Conservation (phyloP, 768 basidiomycete genomes). For the Amanita jacksonii region DNA sequence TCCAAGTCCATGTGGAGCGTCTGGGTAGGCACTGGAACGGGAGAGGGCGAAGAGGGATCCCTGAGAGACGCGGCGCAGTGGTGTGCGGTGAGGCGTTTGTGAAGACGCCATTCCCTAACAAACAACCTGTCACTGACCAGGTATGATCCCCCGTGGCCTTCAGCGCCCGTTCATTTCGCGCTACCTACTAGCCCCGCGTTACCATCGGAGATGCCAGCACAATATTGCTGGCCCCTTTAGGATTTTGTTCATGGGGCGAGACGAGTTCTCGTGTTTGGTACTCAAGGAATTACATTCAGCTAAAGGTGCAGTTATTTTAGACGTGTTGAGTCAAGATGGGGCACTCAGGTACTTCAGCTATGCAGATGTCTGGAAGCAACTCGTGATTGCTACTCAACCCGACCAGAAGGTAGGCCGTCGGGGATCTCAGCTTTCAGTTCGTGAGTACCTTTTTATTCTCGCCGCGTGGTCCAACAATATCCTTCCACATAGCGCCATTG, state of each 20-base stretch:
- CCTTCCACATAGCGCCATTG: constrained; percentile 51
- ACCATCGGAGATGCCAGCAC: not conserved
- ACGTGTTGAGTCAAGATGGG: not conserved
- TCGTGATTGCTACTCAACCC: constrained; percentile 65
- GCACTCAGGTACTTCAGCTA: constrained; percentile 11
- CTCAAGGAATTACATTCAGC: constrained; percentile 55
- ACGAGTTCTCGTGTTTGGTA: constrained; percentile 76
- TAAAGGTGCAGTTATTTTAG: constrained; percentile 32
- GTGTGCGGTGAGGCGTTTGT: constrained; percentile 62
- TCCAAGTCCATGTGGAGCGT: constrained; percentile 76
- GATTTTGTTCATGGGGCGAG: constrained; percentile 85
- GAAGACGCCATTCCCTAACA: constrained; percentile 1
- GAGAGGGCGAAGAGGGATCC: constrained; percentile 84
- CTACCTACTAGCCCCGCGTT: not conserved
- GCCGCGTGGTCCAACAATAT: constrained; percentile 6
- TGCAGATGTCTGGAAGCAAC: constrained; percentile 67
- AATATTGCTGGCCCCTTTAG: constrained; percentile 33
- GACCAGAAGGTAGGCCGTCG: constrained; percentile 57
- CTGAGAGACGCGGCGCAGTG: constrained; percentile 83
- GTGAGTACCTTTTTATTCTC: constrained; percentile 27
- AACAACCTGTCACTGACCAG: too few species aligned
- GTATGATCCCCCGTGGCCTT: not conserved
- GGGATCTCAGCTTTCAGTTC: constrained; percentile 43
- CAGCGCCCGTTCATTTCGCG: not conserved
- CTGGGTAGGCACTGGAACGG: constrained; percentile 58